phyloP scores from a whole-genome alignment of 257 asterid genomes.

The Capsicum chinense region DNA sequence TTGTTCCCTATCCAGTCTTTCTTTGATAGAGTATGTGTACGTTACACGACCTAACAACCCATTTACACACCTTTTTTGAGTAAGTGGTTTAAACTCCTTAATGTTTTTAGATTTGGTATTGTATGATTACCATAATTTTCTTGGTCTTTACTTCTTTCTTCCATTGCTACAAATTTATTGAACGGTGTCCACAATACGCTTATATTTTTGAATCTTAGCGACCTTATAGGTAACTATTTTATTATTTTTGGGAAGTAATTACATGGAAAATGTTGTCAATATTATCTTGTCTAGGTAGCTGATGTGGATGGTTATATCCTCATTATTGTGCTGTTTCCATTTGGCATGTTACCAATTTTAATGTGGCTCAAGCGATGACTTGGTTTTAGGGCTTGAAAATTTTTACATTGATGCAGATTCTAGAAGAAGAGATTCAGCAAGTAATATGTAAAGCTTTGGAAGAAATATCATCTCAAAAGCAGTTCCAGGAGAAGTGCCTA shows the following conservation, averaged over 20 bases:
- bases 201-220: neutral
- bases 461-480: constrained; percentile 76
- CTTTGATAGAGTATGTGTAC: constrained; percentile 5
- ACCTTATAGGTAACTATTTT: neutral
- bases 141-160: constrained; percentile 23
- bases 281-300: neutral
- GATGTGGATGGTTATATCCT: neutral
- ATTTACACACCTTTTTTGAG: neutral
- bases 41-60: neutral
- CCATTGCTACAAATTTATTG: neutral
- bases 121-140: neutral
- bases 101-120: neutral
- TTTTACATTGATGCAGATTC: constrained; percentile 48
- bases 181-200: neutral
- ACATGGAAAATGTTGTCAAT: constrained; percentile 17
- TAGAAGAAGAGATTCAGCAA: constrained; percentile 63
- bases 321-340: constrained; percentile 10
- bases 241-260: neutral
- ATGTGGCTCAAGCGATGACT: constrained; percentile 22
- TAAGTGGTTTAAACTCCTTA: neutral
- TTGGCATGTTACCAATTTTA: constrained; percentile 2
- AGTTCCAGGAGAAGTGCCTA: constrained; percentile 79
- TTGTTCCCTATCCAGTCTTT: neutral
- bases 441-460: constrained; percentile 74
- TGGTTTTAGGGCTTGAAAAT: constrained; percentile 6